Percentiles rank a stretch among this genome's conserved stretches.
Evolutionary conservation across 140 eudicot species (phyloP).

Genomic region (Senecio squalidus): DNA sequence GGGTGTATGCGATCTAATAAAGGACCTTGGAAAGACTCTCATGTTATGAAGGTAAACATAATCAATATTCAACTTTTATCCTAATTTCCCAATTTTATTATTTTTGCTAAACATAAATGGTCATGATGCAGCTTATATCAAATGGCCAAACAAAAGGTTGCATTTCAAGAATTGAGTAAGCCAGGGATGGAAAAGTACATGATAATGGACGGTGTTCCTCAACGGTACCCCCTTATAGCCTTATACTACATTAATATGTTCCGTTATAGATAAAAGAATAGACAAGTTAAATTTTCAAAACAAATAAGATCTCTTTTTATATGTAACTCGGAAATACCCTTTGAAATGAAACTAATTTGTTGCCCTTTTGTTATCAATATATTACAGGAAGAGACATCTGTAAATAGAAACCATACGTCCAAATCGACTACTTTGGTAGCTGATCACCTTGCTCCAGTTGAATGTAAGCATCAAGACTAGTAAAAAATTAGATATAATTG

Average conservation of each 20-base stretch:
- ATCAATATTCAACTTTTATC: constrained; percentile 14
- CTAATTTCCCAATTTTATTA: not conserved
- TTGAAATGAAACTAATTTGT: not conserved
- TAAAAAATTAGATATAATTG: not conserved
- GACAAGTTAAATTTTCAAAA: not conserved
- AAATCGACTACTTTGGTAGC: constrained; percentile 19
- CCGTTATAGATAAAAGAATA: not conserved
- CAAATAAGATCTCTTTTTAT: not conserved
- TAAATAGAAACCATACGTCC: constrained; percentile 19
- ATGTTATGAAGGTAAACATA: constrained; percentile 32
- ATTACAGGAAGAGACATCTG: constrained; percentile 25
- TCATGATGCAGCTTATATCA: constrained; percentile 8
- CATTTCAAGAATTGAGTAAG: constrained; percentile 2
- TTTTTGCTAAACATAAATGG: not conserved
- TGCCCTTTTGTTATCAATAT: not conserved
- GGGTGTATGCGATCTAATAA: constrained; percentile 75
- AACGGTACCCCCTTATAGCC: constrained; percentile 15
- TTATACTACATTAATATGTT: not conserved
- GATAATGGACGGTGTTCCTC: constrained; percentile 17
- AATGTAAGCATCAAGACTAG: constrained; percentile 21
- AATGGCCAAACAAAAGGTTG: constrained; percentile 19
- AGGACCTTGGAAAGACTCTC: constrained; percentile 88
- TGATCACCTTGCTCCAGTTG: constrained; percentile 29
- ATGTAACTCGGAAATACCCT: not conserved
- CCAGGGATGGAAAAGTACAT: constrained; percentile 14